Conservation (phyloP, 352 stramenopile species). For the Discostella stelligera region DNA sequence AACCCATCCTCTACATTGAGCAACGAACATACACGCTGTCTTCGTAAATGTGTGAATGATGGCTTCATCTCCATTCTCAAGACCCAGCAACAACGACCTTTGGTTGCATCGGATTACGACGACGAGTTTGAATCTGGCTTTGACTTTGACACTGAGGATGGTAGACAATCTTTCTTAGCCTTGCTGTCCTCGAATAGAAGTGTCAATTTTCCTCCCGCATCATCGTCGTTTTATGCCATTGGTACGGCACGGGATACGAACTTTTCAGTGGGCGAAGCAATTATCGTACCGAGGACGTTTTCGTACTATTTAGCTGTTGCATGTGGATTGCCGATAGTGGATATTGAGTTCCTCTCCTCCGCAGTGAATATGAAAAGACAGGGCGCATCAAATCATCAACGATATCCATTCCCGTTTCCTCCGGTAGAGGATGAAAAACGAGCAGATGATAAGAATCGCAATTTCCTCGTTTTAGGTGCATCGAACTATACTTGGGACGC, state of each 20-base stretch:
- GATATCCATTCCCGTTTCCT: slow-evolving; percentile 20
- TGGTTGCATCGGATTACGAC: background rate
- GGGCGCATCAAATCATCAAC: slow-evolving; percentile 16
- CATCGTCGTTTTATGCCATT: slow-evolving; percentile 39
- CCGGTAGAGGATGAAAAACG: slow-evolving; percentile 1
- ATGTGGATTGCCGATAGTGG: slow-evolving; percentile 41
- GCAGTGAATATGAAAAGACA: slow-evolving; percentile 21
- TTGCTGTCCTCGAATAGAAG: slow-evolving; percentile 24
- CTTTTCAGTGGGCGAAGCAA: slow-evolving; percentile 39
- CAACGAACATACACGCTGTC: slow-evolving; percentile 15
- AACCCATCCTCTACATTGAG: slow-evolving; percentile 38
- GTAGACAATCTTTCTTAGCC: slow-evolving; percentile 35
- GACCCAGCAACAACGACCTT: background rate
- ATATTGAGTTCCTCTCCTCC: slow-evolving; percentile 43
- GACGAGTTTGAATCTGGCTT: slow-evolving; percentile 29
- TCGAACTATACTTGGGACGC: slow-evolving; percentile 42
- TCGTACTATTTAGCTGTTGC: slow-evolving; percentile 50
- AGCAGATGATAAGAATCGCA: slow-evolving; percentile 8
- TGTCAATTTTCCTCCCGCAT: slow-evolving; percentile 9
- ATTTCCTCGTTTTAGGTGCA: slow-evolving; percentile 40
- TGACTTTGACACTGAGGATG: slow-evolving; percentile 43
- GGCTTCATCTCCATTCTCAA: slow-evolving; percentile 34
- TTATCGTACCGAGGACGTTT: slow-evolving; percentile 47
- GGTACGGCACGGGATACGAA: slow-evolving; percentile 29
- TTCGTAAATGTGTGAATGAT: slow-evolving; percentile 39